Percentiles rank a stretch among this genome's conserved stretches.
Conservation (phyloP, 768 basidiomycete species). For the Tylopilus intermedius region DNA sequence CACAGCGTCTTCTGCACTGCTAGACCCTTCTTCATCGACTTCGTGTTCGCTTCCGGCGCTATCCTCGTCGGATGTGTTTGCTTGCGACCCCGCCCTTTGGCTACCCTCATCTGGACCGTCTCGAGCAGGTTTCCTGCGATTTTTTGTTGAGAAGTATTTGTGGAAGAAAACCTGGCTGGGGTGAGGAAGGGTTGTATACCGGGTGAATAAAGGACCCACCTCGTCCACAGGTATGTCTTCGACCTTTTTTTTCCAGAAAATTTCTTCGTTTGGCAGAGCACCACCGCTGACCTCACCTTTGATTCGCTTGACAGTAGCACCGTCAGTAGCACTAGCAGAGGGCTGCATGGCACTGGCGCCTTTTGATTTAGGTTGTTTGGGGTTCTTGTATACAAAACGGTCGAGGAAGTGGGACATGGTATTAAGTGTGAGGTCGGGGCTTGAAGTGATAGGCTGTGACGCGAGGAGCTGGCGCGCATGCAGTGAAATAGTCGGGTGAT, state of each 20-base stretch:
- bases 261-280: slow-evolving; percentile 64
- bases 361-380: slow-evolving; percentile 67
- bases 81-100: slow-evolving; percentile 17
- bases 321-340: slow-evolving; percentile 61
- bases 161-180: slow-evolving; percentile 76
- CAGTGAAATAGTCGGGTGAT: slow-evolving; percentile 85
- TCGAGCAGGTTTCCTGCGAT: slow-evolving; percentile 48
- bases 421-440: slow-evolving; percentile 85
- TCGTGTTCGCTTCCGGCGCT: slow-evolving; percentile 26
- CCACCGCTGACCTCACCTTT: slow-evolving; percentile 50
- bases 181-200: not conserved
- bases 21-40: slow-evolving; percentile 37
- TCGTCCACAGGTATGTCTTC: slow-evolving; percentile 85
- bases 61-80: slow-evolving; percentile 16
- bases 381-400: slow-evolving; percentile 94
- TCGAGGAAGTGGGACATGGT: slow-evolving; percentile 94
- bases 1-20: slow-evolving; percentile 60
- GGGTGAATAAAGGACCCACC: slow-evolving; percentile 34
- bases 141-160: slow-evolving; percentile 76
- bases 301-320: slow-evolving; percentile 64
- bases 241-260: slow-evolving; percentile 63
- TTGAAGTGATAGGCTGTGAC: slow-evolving; percentile 70
- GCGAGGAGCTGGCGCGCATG: slow-evolving; percentile 79
- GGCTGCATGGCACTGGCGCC: slow-evolving; percentile 97
- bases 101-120: slow-evolving; percentile 32